Evolutionary conservation across 176 grass and related monocot genomes (phyloP), one percentile per base, ranked within the genome.

Genomic region (Puya raimondii): DNA sequence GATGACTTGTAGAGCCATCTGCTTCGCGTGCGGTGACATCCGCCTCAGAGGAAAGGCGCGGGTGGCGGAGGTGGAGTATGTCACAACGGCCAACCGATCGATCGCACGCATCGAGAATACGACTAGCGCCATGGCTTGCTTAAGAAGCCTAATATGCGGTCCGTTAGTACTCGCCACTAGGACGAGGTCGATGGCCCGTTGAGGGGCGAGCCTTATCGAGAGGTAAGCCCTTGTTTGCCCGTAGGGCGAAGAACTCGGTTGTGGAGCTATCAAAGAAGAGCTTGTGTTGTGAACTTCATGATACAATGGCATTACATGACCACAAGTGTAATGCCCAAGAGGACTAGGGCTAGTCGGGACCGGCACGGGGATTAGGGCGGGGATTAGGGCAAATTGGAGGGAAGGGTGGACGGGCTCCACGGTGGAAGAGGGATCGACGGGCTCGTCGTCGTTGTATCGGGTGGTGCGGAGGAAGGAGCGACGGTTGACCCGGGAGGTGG

Each of bases 371-470:
- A 99, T 82, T 12, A 99, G 78, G 8, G 76, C 56, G 10, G 74
- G 82, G 52, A 99, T 82, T 17, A 99, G 78, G 8, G 76, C 33
- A 9, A 99, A 88, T 29, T 79, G 84, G 50, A 93, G 90, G 18
- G 82, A 83, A 54, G 80, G 87, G 4, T 85, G 74, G 50, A 78
- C 74, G 54, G 79, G 78, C 68, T 85, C 82, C 0, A 72, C 52
- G 47, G 71, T 74, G 26, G 69, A 73, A 72, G 78, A 79, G 18
- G 82, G 82, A 1, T 93, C 94, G 64, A 93, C 71, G 0, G 94
- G 94, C 67, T 99, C 94, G 49, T 99, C 90, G 0, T 99, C 90
- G 1, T 99, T 88, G 77, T 99, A 99, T 50, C 85, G 85, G 70
- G 88, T 75, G 11, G 87, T 73, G 10, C 82, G 94, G 22, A 80